phyloP scores from a whole-genome alignment of 805 yeast genomes.

The Kodamaea lidongshanica region DNA sequence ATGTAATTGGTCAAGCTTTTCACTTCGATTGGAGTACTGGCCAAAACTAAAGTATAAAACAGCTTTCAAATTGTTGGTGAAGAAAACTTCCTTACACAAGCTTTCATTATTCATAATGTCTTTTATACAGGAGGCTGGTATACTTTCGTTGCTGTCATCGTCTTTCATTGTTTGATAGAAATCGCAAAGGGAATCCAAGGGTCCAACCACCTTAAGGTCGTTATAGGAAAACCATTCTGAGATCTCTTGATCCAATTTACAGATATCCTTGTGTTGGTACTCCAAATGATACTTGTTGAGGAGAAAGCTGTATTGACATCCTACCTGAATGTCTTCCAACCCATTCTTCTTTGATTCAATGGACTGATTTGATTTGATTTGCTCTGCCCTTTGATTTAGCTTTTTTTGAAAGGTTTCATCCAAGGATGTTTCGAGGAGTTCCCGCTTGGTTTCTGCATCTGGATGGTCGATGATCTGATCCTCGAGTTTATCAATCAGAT shows the following conservation, averaged over 20 bases:
- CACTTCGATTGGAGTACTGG: conserved; percentile 11
- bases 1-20: conserved; percentile 14
- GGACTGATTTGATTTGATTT: conserved; percentile 16
- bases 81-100: conserved; percentile 2
- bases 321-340: no score
- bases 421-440: conserved; percentile 23
- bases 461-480: conserved; percentile 43
- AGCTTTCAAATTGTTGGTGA: conserved; percentile 8
- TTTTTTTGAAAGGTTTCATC: conserved; percentile 40
- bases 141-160: conserved; percentile 3
- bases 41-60: conserved; percentile 25
- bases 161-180: conserved; percentile 6
- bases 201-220: conserved; percentile 23
- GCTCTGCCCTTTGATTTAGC: conserved; percentile 38
- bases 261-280: conserved; percentile 25
- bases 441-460: conserved; percentile 25
- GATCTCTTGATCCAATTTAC: conserved; percentile 23
- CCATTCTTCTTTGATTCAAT: conserved; percentile 5
- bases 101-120: conserved; percentile 4
- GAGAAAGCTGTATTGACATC: conserved; percentile 20
- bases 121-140: conserved; percentile 2
- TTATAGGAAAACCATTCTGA: conserved; percentile 34
- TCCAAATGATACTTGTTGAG: conserved; percentile 26
- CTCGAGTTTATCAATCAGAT: conserved; percentile 41
- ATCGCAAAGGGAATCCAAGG: conserved; percentile 11